Evolutionary conservation across 805 yeast genomes (phyloP).

Genomic region (Sugiyamaella smithiae): DNA sequence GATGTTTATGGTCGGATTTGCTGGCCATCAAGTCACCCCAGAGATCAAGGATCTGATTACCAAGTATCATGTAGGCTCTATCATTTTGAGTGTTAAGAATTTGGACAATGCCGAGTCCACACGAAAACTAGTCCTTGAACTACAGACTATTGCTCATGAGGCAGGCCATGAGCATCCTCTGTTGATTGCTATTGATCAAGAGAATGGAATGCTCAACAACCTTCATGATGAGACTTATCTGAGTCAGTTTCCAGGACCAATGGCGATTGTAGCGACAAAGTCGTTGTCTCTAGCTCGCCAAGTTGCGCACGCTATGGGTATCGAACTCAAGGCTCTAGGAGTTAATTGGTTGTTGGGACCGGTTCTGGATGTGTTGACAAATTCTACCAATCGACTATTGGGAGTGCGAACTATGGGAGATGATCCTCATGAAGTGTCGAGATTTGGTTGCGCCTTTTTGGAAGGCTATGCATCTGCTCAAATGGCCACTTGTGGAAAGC

Average conservation of each 20-base stretch:
- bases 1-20: conserved; percentile 58
- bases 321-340: conserved; percentile 53
- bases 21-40: conserved; percentile 51
- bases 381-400: conserved; percentile 52
- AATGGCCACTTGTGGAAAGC: conserved; percentile 54
- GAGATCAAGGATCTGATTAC: conserved; percentile 53
- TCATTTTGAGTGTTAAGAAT: conserved; percentile 53
- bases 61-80: conserved; percentile 49
- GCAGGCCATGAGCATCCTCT: conserved; percentile 52
- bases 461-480: conserved; percentile 55
- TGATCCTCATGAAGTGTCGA: conserved; percentile 56
- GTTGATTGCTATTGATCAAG: conserved; percentile 58
- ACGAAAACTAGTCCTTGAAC: conserved; percentile 47
- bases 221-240: conserved; percentile 50
- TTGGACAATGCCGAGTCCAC: conserved; percentile 48
- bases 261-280: conserved; percentile 59
- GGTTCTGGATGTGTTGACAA: conserved; percentile 58
- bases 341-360: conserved; percentile 58
- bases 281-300: conserved; percentile 48
- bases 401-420: conserved; percentile 63
- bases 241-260: conserved; percentile 62
- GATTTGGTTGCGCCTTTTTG: conserved; percentile 51
- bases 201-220: conserved; percentile 61
- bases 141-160: conserved; percentile 52
- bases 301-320: conserved; percentile 52